Conservation (phyloP, 129 eudicot species). For the Scalesia atractyloides region DNA sequence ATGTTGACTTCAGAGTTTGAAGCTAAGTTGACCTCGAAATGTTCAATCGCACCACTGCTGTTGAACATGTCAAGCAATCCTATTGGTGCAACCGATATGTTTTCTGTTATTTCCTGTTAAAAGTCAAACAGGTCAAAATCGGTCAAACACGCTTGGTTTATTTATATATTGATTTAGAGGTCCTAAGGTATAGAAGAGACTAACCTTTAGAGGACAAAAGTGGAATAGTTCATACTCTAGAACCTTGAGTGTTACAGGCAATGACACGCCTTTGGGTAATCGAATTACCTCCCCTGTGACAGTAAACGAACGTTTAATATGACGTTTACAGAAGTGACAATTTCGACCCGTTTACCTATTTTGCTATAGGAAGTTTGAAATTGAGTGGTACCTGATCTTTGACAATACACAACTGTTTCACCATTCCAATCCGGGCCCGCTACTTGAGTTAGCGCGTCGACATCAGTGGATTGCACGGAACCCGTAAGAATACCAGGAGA, state of each 20-base stretch:
- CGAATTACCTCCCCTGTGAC: constrained; percentile 64
- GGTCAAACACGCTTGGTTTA: neutral
- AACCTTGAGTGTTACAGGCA: constrained; percentile 80
- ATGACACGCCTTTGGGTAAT: constrained; percentile 70
- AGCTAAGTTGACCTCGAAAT: constrained; percentile 39
- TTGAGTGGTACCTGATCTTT: constrained; percentile 57
- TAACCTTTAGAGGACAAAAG: constrained; percentile 75
- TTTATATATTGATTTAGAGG: neutral
- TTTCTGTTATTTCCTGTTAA: constrained; percentile 59
- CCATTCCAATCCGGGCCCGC: constrained; percentile 77
- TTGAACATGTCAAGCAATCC: constrained; percentile 86
- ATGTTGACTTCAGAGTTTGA: constrained; percentile 30
- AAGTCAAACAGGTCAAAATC: constrained; percentile 3
- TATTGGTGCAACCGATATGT: constrained; percentile 70
- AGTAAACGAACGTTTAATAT: neutral
- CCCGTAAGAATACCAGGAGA: constrained; percentile 76
- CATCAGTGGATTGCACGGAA: constrained; percentile 65
- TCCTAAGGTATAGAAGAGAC: constrained; percentile 17
- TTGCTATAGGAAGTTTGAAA: neutral
- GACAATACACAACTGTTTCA: constrained; percentile 59
- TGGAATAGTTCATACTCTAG: constrained; percentile 85
- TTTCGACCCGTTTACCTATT: neutral
- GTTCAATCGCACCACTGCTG: constrained; percentile 64
- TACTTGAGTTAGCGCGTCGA: constrained; percentile 60
- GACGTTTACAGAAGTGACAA: neutral